Evolutionary conservation across 1,139 yeast genomes (phyloP).

Genomic region (Candida freyschussii): DNA sequence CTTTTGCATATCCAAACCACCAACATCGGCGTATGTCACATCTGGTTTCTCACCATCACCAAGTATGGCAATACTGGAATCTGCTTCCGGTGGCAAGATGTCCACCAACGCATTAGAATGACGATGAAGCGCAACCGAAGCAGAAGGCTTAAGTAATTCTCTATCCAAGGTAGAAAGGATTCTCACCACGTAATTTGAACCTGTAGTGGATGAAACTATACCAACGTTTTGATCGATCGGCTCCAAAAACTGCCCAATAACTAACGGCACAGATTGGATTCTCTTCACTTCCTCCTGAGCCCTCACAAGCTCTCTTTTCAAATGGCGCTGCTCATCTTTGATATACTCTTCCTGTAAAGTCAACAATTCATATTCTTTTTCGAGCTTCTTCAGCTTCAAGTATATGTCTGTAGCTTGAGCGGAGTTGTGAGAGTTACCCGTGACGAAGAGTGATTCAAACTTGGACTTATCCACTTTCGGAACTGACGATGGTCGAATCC

Average conservation of each 20-base stretch:
- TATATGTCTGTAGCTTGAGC: slow-evolving; percentile 60
- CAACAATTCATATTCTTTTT: slow-evolving; percentile 81
- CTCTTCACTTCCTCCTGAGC: slow-evolving; percentile 99
- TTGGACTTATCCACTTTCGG: slow-evolving; percentile 23
- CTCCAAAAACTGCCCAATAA: slow-evolving; percentile 96
- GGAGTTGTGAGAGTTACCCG: slow-evolving; percentile 15
- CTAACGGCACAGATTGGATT: slow-evolving; percentile 95
- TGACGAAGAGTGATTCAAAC: slow-evolving; percentile 22
- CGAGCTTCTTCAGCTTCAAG: slow-evolving; percentile 76
- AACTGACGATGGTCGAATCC: slow-evolving; percentile 37
- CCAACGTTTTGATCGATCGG: slow-evolving; percentile 97
- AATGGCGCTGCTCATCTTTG: slow-evolving; percentile 95
- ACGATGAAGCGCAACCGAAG: slow-evolving; percentile 96
- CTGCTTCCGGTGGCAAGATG: slow-evolving; percentile 98
- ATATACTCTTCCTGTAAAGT: slow-evolving; percentile 91
- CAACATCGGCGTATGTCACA: slow-evolving; percentile 80
- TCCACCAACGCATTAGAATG: slow-evolving; percentile 97
- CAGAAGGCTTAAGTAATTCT: slow-evolving; percentile 88
- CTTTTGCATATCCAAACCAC: slow-evolving; percentile 98
- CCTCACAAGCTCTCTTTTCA: slow-evolving; percentile 87
- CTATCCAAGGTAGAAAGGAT: slow-evolving; percentile 92
- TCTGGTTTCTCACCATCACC: slow-evolving; percentile 94
- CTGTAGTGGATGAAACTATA: slow-evolving; percentile 95
- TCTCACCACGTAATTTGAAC: slow-evolving; percentile 93
- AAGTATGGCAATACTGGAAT: slow-evolving; percentile 89